Conservation (phyloP, 2,329 filamentous ascomycete genomes). For the Stemphylium beticola region DNA sequence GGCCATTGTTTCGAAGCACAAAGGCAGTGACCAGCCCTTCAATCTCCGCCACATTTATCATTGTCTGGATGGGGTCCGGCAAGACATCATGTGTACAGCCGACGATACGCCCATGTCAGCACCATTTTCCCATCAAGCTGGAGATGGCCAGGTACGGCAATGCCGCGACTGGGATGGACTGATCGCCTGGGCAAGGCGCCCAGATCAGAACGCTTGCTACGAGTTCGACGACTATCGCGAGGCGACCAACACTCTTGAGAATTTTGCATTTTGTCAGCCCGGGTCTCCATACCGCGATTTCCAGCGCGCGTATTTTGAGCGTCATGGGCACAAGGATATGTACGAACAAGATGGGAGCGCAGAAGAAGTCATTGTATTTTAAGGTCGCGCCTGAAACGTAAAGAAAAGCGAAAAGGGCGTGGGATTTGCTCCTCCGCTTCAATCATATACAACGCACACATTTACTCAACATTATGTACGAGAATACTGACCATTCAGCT, state of each 20-base stretch:
- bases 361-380: conserved; percentile 28
- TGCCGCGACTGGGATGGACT: conserved; percentile 45
- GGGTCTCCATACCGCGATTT: conserved; percentile 38
- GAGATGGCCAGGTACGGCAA: conserved; percentile 37
- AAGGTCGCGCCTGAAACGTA: not conserved
- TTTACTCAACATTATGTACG: not conserved
- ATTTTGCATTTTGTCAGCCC: conserved; percentile 43
- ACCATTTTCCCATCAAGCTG: conserved; percentile 27
- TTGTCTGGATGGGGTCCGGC: conserved; percentile 42
- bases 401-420: too few species aligned
- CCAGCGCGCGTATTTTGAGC: conserved; percentile 42
- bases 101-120: conserved; percentile 47
- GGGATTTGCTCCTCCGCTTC: not conserved
- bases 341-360: conserved; percentile 31
- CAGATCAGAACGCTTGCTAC: conserved; percentile 42
- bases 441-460: not conserved
- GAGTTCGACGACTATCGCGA: conserved; percentile 45
- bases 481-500: not conserved
- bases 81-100: conserved; percentile 45
- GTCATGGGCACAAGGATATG: conserved; percentile 42
- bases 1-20: conserved; percentile 39
- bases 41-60: conserved; percentile 41
- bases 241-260: conserved; percentile 43
- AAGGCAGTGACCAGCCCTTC: conserved; percentile 29
- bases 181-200: conserved; percentile 39